These are phyloP conservation scores for Fibroporia radiculosa DNA, from an alignment of 768 basidiomycete genomes.

Conservation along the genomic window DNA sequence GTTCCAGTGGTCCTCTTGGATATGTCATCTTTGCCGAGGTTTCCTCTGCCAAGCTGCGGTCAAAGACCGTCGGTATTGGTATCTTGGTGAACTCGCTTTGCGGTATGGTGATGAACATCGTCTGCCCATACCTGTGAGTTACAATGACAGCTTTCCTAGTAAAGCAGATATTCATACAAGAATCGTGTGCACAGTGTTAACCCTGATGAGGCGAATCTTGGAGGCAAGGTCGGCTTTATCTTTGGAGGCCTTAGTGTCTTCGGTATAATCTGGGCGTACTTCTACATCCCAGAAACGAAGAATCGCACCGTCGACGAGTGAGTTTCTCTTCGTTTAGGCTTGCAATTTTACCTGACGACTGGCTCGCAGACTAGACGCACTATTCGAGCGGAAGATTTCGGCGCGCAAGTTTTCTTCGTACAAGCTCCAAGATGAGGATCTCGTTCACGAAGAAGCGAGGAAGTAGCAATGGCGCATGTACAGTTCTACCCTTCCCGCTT, in stretches of 20 bases:
- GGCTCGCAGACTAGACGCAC: not conserved
- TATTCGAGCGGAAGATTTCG: slow-evolving; percentile 2
- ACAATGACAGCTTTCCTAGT: not conserved
- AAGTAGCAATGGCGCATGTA: not conserved
- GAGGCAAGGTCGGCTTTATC: slow-evolving; percentile 7
- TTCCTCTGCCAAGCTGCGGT: slow-evolving; percentile 3
- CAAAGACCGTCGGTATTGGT: slow-evolving; percentile 5
- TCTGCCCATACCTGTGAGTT: slow-evolving; percentile 3
- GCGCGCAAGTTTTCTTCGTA: slow-evolving; percentile 2
- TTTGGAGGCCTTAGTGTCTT: slow-evolving; percentile 2
- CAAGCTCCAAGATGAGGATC: not conserved
- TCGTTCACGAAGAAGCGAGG: not conserved
- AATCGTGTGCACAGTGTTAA: slow-evolving; percentile 1
- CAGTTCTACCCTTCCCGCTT: no score
- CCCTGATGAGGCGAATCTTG: slow-evolving; percentile 6
- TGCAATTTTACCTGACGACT: not conserved
- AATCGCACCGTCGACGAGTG: slow-evolving; percentile 5
- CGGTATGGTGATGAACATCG: slow-evolving; percentile 5
- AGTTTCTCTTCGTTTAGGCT: not conserved
- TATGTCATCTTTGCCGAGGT: slow-evolving; percentile 5
- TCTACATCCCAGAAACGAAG: slow-evolving; percentile 4
- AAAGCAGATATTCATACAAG: not conserved
- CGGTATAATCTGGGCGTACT: slow-evolving; percentile 1
- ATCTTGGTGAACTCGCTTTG: slow-evolving; percentile 4
- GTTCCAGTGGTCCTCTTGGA: slow-evolving; percentile 1